Evolutionary conservation across 805 yeast species (phyloP).

Genomic region (Nematodospora valgi): DNA sequence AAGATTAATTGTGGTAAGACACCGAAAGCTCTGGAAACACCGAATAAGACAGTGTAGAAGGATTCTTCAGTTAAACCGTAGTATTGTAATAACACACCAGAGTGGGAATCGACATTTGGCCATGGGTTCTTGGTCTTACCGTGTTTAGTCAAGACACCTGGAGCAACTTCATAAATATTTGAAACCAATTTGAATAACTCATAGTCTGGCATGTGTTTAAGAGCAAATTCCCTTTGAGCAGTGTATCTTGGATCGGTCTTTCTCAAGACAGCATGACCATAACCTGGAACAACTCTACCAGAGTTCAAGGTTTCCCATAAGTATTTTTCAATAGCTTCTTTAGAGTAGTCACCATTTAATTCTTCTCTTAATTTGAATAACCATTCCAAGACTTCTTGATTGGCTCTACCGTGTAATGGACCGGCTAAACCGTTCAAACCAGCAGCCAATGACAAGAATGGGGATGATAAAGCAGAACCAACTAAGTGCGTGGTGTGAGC

Average conservation of each 20-base stretch:
- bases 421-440: constrained; percentile 85
- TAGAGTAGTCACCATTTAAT: constrained; percentile 57
- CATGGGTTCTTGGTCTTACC: constrained; percentile 85
- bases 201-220: constrained; percentile 58
- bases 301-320: constrained; percentile 69
- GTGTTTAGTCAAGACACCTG: constrained; percentile 69
- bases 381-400: constrained; percentile 80
- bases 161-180: constrained; percentile 66
- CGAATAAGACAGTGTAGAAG: constrained; percentile 79
- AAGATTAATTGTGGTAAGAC: constrained; percentile 75
- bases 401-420: constrained; percentile 82
- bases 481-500: constrained; percentile 82
- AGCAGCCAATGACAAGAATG: constrained; percentile 71
- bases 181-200: constrained; percentile 64
- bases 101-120: constrained; percentile 80
- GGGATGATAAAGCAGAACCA: constrained; percentile 77
- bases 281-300: constrained; percentile 82
- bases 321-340: constrained; percentile 57
- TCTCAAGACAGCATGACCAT: constrained; percentile 85
- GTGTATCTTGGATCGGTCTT: constrained; percentile 79
- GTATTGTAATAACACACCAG: constrained; percentile 76
- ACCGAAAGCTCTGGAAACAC: constrained; percentile 79
- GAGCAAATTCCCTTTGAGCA: constrained; percentile 70
- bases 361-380: constrained; percentile 61
- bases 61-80: constrained; percentile 71